Base-by-base conservation (phyloP, 176 grass and related monocot genomes). In the Rhynchospora pubera region DNA sequence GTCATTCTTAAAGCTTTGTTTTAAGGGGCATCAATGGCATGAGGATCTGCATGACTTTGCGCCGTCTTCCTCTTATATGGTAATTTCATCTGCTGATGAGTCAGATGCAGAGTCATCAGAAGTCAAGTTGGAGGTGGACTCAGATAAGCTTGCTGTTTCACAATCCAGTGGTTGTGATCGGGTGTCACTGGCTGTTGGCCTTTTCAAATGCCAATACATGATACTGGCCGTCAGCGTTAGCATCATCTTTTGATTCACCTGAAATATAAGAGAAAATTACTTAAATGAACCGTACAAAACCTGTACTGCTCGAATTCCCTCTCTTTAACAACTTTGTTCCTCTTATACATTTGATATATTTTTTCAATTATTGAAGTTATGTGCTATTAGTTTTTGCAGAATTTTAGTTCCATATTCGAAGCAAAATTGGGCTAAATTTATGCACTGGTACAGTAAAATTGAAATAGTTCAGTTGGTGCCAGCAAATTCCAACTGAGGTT, bases 231-330 rank as follows among this genome's bases (percentile, higher is more conserved):
- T 94, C 79, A 98, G 86, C 22, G 96, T 93, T 57, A 98, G 84
- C 65, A 93, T 91, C 96, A 94, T 98, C 77, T 98, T 98, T 87
- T 98, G 96, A 84, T 94, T 98, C 64, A 98, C 96, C 96, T 98
- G 66, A 79, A 42, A 43, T 75, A 4, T 70, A 39, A 83, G 21
- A 83, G 66, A 77, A 77, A 30, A 56, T 76, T 77, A 77, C 11
- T 3, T 6, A 56, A 18, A 32, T 77, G 39, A 9, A 55, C 6
- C 12, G 48, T 77, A 32, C 1, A 24, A 10, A 76, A 28, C 71
- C 22, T 26, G 9, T 28, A 53, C 9, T 46, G 30, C 5, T 55
- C 14, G 55, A 14, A 30, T 56, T 56, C 7, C 24, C 13, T 56
- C 7, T 1, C 30, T 76, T 26, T 76, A 16, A 76, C 4, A 76